phyloP scores from a whole-genome alignment of 129 eudicot species.

The Rutidosis leptorrhynchoides region DNA sequence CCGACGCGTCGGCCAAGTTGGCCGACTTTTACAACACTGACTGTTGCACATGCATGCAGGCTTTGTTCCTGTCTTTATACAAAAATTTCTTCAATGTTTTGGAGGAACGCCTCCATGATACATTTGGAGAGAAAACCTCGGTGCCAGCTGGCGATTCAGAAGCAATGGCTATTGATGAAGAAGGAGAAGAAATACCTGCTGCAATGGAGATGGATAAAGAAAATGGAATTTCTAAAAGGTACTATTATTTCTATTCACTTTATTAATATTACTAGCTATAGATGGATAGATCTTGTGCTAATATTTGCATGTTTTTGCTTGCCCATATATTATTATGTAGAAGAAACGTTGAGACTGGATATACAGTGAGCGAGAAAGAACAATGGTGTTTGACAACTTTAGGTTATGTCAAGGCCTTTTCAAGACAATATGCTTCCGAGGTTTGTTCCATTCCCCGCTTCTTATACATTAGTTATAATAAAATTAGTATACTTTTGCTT shows the following conservation, averaged over 20 bases:
- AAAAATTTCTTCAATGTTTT: slow-evolving; percentile 64
- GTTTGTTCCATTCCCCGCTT: slow-evolving; percentile 31
- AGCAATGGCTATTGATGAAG: slow-evolving; percentile 83
- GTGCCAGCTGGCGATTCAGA: slow-evolving; percentile 45
- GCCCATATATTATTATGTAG: slow-evolving; percentile 6
- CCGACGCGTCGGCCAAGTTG: too few relatives aligned
- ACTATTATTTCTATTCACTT: too few relatives aligned
- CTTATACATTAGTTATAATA: too few relatives aligned
- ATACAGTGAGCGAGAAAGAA: slow-evolving; percentile 61
- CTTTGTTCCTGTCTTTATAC: slow-evolving; percentile 62
- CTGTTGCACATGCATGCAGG: slow-evolving; percentile 47
- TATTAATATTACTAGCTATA: too few relatives aligned
- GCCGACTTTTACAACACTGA: too few relatives aligned
- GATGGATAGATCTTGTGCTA: not conserved
- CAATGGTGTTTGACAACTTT: slow-evolving; percentile 93
- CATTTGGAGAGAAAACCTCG: slow-evolving; percentile 45
- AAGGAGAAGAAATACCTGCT: slow-evolving; percentile 62
- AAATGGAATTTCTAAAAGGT: slow-evolving; percentile 61
- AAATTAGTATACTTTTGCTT: not conserved
- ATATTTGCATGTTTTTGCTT: not conserved
- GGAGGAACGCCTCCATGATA: slow-evolving; percentile 55
- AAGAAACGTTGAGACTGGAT: slow-evolving; percentile 27
- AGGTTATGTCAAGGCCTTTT: slow-evolving; percentile 86
- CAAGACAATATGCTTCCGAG: slow-evolving; percentile 97
- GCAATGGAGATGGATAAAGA: slow-evolving; percentile 83